Percentiles rank a stretch among this genome's conserved stretches.
Conservation (phyloP, 208 protist species). For the Angomonas ambiguus region DNA sequence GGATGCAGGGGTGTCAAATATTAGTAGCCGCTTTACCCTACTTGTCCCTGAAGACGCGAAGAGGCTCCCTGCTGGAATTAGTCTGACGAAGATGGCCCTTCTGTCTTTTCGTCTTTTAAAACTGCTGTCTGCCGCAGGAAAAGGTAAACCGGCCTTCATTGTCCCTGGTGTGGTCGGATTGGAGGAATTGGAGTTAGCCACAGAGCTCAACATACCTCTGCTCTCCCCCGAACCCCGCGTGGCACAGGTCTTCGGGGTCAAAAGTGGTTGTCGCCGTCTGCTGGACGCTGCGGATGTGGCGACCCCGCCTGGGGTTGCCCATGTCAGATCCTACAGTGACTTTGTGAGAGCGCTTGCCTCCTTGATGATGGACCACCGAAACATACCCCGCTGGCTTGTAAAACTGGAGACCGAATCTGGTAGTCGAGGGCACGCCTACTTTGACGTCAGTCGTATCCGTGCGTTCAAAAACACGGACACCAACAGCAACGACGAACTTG, state of each 20-base stretch:
- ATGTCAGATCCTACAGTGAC: conserved; percentile 51
- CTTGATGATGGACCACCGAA: conserved; percentile 69
- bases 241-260: conserved; percentile 78
- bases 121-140: conserved; percentile 58
- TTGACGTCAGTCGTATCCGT: conserved; percentile 77
- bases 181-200: conserved; percentile 83
- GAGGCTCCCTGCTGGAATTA: conserved; percentile 62
- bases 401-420: conserved; percentile 89
- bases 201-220: conserved; percentile 81
- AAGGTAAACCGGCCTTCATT: conserved; percentile 66
- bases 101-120: conserved; percentile 79
- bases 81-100: conserved; percentile 69
- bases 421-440: conserved; percentile 84
- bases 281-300: conserved; percentile 74
- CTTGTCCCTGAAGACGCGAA: conserved; percentile 78
- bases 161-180: conserved; percentile 80
- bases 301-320: conserved; percentile 51
- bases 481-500: conserved; percentile 2
- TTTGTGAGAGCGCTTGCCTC: conserved; percentile 53
- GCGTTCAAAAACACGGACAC: conserved; percentile 25
- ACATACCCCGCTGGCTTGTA: conserved; percentile 77
- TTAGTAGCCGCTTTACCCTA: conserved; percentile 54
- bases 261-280: conserved; percentile 70
- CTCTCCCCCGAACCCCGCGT: conserved; percentile 71
- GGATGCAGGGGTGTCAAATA: conserved; percentile 52